Evolutionary conservation across 2,329 filamentous ascomycete genomes (phyloP).

Genomic region (Ophiostoma perfectum): DNA sequence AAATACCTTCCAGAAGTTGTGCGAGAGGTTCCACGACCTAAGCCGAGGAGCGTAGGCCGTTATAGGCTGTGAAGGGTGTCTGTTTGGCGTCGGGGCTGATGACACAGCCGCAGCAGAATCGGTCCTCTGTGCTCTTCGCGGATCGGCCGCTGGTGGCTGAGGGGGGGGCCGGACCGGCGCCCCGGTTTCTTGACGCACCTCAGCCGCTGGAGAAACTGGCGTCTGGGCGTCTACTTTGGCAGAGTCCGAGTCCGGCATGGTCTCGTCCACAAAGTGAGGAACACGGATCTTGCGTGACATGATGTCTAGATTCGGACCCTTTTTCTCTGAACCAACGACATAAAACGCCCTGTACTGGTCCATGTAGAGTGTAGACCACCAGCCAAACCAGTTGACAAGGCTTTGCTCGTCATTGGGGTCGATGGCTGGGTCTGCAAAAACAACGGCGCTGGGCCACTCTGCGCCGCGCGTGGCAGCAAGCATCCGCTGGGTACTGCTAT

Average conservation of each 20-base stretch:
- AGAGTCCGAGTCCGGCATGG: neutral
- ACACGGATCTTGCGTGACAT: constrained; percentile 26
- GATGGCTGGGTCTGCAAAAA: constrained; percentile 45
- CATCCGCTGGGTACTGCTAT: no score
- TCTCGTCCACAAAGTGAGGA: neutral
- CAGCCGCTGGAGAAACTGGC: neutral
- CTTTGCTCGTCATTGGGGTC: constrained; percentile 57
- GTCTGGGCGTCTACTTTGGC: neutral
- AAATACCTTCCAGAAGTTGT: neutral
- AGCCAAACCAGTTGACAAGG: constrained; percentile 58
- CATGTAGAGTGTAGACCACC: constrained; percentile 48
- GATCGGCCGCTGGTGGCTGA: neutral
- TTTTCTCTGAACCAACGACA: constrained; percentile 45
- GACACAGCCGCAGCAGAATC: neutral
- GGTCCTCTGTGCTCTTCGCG: neutral
- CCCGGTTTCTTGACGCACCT: neutral
- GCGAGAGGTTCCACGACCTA: neutral
- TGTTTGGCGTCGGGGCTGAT: no score
- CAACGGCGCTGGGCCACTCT: constrained; percentile 33
- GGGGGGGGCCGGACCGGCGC: neutral
- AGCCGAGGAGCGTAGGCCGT: neutral
- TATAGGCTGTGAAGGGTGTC: neutral
- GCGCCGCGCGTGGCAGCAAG: constrained; percentile 1
- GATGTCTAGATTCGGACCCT: constrained; percentile 17
- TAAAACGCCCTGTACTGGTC: constrained; percentile 50